Evolutionary conservation across 805 yeast genomes (phyloP), one percentile per base, ranked within the genome.

Genomic region (Monosporozyma unispora): DNA sequence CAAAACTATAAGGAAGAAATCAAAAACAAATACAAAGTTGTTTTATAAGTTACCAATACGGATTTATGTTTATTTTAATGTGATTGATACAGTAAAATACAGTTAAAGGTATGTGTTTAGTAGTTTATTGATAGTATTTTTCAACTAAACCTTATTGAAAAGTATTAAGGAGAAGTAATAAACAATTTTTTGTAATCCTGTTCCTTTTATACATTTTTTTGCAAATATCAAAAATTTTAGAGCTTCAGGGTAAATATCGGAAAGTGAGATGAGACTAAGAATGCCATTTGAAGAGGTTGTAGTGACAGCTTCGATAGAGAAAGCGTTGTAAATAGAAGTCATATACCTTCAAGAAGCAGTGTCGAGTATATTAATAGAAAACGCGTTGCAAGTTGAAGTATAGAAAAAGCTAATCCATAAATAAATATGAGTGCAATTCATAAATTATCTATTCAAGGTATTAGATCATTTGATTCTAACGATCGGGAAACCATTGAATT

Each of bases 381-480:
- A 18, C 12, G 3, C 19, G 12, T 7, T 40, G 28, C n/a, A n/a
- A n/a, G n/a, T n/a, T n/a, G n/a, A n/a, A n/a, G n/a, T n/a, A n/a
- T n/a, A n/a, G n/a, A n/a, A n/a, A n/a, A n/a, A n/a, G n/a, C n/a
- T n/a, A n/a, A n/a, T n/a, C n/a, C n/a, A n/a, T 25, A 25, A 25
- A 25, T 25, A 25, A 31, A 2, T 4, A 67, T 67, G 79, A 72
- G 78, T 31, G 68, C 77, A 35, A 67, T 75, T 1, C 74, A 74
- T 56, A 65, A 83, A 69, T 76, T 85, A 14, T 80, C 88, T 0
- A 84, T 93, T 21, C 83, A 82, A 50, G 99, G 99, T 25, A 79
- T 93, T 4, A 73, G 99, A 39, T 89, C 98, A 0, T 93, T 93
- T 61, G 91, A 87, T 54, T 83, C 89, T n/a, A 81, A 82, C 55